Conservation (phyloP, 257 asterid species). For the Nicotiana paniculata region DNA sequence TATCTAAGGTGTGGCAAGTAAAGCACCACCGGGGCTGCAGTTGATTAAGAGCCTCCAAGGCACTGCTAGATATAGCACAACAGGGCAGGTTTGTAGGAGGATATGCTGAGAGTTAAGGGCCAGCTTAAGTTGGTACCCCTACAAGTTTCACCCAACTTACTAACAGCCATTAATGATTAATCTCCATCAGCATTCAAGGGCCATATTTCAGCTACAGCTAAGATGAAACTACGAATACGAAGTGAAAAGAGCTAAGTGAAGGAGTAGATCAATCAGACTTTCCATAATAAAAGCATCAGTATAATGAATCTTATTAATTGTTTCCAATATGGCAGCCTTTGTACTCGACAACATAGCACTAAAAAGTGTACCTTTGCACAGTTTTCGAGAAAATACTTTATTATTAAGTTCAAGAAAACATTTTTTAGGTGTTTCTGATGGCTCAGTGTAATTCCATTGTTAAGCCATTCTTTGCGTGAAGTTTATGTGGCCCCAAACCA, state of each 20-base stretch:
- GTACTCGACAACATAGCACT: background rate
- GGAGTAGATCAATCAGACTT: background rate
- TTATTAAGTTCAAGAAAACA: too few species aligned
- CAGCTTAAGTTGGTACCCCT: background rate
- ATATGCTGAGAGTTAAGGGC: background rate
- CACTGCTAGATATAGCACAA: background rate
- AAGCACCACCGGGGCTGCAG: background rate
- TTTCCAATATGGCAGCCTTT: background rate
- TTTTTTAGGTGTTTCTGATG: too few species aligned
- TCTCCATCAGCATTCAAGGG: background rate
- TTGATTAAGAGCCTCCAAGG: background rate
- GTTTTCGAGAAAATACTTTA: background rate
- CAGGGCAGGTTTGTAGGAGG: background rate
- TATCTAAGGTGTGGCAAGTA: background rate
- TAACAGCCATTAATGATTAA: background rate
- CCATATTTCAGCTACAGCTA: background rate
- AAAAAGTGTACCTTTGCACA: background rate
- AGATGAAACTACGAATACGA: background rate
- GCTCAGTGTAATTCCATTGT: too few species aligned
- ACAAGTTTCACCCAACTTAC: background rate
- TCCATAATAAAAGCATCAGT: background rate
- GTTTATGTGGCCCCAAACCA: too few species aligned
- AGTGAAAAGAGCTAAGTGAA: background rate
- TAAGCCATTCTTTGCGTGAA: too few species aligned
- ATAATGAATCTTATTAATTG: background rate